Percentiles rank a stretch among this genome's conserved stretches.
phyloP scores from a whole-genome alignment of 305 asterid species.

The Fraxinus nigra region DNA sequence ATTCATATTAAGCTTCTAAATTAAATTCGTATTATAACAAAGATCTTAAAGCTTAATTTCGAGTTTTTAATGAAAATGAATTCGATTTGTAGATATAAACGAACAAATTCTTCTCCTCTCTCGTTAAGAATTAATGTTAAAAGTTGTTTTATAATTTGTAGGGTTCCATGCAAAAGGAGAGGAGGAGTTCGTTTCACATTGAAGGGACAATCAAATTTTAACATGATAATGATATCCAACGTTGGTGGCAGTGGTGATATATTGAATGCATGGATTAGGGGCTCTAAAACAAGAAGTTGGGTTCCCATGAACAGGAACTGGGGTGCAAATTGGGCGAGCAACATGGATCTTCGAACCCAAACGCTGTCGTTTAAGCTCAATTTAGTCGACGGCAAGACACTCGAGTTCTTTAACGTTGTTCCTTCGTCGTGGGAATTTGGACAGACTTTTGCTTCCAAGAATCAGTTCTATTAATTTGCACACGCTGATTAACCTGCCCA shows the following conservation, averaged over 20 bases:
- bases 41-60: not conserved
- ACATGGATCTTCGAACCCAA: conserved; percentile 43
- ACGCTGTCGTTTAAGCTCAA: conserved; percentile 51
- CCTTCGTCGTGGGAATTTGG: conserved; percentile 70
- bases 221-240: conserved; percentile 60
- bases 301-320: conserved; percentile 52
- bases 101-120: not conserved
- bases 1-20: not conserved
- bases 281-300: conserved; percentile 50
- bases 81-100: not conserved
- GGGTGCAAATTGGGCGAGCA: conserved; percentile 72
- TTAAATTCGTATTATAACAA: not conserved
- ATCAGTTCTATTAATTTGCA: conserved; percentile 34
- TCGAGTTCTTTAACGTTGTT: conserved; percentile 44
- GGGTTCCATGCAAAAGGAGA: conserved; percentile 58
- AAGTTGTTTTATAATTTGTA: conserved; percentile 12
- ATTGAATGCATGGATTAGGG: conserved; percentile 50
- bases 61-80: not conserved
- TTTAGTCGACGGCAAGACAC: conserved; percentile 37
- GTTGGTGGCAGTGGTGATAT: conserved; percentile 72
- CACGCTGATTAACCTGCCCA: not conserved
- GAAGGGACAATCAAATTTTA: conserved; percentile 62
- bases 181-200: conserved; percentile 68
- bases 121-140: not conserved
- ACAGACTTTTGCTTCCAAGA: conserved; percentile 62